Percentiles rank a stretch among this genome's conserved stretches.
Conservation (phyloP, 176 grass and related monocot genomes). For the Triticum dicoccoides region DNA sequence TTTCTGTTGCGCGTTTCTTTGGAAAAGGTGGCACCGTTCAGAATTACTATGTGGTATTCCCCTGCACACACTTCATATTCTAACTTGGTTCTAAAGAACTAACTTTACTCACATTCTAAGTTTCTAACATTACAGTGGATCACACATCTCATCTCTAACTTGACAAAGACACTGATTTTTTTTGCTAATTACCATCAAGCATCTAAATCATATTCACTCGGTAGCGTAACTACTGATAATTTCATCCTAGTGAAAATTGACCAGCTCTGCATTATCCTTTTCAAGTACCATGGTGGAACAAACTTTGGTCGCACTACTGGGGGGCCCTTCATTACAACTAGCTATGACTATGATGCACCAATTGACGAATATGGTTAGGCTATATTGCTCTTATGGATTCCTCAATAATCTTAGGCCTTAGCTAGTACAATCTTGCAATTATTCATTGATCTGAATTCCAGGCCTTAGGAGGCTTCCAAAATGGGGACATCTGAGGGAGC, state of each 20-base stretch:
- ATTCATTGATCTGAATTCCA: constrained; percentile 39
- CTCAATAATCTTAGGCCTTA: constrained; percentile 2
- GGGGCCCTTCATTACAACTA: constrained; percentile 98
- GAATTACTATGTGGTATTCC: constrained; percentile 91
- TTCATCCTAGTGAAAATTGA: constrained; percentile 14
- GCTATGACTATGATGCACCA: constrained; percentile 99
- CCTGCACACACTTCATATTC: background rate
- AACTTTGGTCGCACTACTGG: constrained; percentile 94
- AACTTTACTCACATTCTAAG: background rate
- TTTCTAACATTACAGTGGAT: background rate
- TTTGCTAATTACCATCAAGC: background rate
- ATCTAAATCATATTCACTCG: constrained; percentile 1
- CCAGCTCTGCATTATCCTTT: constrained; percentile 16
- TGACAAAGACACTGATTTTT: background rate
- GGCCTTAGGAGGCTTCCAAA: constrained; percentile 85
- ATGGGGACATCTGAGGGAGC: constrained; percentile 92
- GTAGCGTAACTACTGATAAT: background rate
- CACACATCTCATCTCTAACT: background rate
- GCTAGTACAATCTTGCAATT: background rate
- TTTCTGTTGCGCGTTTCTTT: constrained; percentile 95
- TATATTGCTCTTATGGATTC: background rate
- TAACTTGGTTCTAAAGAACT: background rate
- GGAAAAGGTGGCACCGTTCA: constrained; percentile 88
- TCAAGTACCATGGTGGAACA: constrained; percentile 97
- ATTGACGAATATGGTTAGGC: constrained; percentile 95